phyloP scores from a whole-genome alignment of 805 yeast genomes.

The Myxozyma nipponensis region DNA sequence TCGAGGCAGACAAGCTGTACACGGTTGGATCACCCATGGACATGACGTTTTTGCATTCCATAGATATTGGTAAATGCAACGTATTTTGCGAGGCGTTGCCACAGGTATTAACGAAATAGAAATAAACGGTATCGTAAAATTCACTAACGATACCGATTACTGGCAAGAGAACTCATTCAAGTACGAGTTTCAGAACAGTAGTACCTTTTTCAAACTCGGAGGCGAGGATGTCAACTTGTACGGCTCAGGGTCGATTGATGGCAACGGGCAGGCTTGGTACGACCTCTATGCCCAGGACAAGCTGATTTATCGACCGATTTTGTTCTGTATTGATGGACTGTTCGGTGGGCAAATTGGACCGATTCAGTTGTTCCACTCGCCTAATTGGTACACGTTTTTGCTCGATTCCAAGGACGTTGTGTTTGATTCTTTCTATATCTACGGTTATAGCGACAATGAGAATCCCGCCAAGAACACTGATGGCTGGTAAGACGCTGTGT shows the following conservation, averaged over 20 bases:
- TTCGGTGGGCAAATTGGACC: slow-evolving; percentile 1
- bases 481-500: background rate
- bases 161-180: slow-evolving; percentile 1
- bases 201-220: background rate
- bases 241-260: background rate
- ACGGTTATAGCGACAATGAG: background rate
- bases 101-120: background rate
- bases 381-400: background rate
- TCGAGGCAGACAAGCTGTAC: background rate
- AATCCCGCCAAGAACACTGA: slow-evolving; percentile 1
- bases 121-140: background rate
- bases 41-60: background rate
- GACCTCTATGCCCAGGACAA: background rate
- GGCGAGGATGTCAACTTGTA: background rate
- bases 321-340: background rate
- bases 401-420: background rate
- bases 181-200: background rate
- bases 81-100: background rate
- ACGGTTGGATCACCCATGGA: background rate
- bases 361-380: background rate
- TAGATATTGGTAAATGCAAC: background rate
- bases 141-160: slow-evolving; percentile 1
- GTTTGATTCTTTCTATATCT: background rate
- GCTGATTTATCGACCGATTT: background rate
- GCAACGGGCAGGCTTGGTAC: background rate